Evolutionary conservation across 2,329 filamentous ascomycete species (phyloP), one percentile per base, ranked within the genome.

Genomic region (Bipolaris sorokiniana): DNA sequence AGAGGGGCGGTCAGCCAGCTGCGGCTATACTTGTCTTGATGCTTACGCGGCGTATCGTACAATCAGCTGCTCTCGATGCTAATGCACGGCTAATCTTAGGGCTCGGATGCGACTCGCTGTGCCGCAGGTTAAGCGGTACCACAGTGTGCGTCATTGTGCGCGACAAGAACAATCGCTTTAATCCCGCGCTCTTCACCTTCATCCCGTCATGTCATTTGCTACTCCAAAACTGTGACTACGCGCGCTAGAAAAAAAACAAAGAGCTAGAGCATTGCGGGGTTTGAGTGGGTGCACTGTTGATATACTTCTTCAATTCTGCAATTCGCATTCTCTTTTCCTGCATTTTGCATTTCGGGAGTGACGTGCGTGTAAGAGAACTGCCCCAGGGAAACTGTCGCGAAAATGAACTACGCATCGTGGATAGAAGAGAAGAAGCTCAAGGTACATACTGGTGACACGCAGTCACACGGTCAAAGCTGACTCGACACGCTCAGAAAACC

Each of bases 381-480:
- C 44, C 46, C 51, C 46, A 50, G 49, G 31, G 38, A 26, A 26
- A 50, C 16, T 44, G 49, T 41, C 46, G 58, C 57, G 64, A 74
- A 58, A 51, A 79, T 79, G 77, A 78, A 78, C 58, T 79, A 78
- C 70, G 67, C 76, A 62, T 78, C 77, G 64, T 78, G 77, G 76
- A 79, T 79, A 53, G 76, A 79, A 69, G 77, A 79, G 69, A 76
- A 78, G 61, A 78, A 78, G 55, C 74, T 78, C 65, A 79, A 79
- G 65, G 74, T 76, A 69, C 55, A 45, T 36, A 20, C 31, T 48
- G 38, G 37, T 13, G 31, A 16, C 20, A 15, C 40, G 20, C 40
- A 53, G 33, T 41, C 40, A 52, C 44, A 23, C 15, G 16, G 16
- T 34, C 26, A 20, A 47, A 23, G 23, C 49, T 56, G 22, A 56